Conservation (phyloP, 1,284 basidiomycete genomes). For the Apiotrichum sp. region DNA sequence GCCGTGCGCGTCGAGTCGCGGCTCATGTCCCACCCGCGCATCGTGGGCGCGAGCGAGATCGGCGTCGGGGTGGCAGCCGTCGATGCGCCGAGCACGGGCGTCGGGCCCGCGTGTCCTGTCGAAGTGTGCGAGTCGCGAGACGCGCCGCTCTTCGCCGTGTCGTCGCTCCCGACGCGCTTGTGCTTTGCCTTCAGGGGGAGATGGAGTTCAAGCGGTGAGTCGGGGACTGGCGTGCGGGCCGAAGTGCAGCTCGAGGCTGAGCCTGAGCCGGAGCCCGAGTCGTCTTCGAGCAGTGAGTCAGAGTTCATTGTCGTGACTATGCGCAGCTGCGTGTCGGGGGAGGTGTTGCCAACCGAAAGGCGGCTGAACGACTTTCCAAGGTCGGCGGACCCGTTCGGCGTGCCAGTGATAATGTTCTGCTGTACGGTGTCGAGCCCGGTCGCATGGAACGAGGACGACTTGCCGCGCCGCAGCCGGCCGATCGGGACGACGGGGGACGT, state of each 20-base stretch:
- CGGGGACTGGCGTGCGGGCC: not conserved
- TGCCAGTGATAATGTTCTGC: not conserved
- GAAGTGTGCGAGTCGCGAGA: not conserved
- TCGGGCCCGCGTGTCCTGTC: not conserved
- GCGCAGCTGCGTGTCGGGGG: not conserved
- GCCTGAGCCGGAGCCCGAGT: slow-evolving; percentile 8
- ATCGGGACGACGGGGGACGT: not conserved
- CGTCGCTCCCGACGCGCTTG: not conserved
- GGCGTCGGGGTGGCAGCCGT: not conserved
- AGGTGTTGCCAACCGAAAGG: not conserved
- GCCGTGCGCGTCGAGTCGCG: not conserved
- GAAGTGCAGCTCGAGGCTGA: not conserved
- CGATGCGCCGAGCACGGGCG: not conserved
- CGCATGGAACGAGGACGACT: slow-evolving; percentile 22
- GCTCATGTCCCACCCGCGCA: not conserved
- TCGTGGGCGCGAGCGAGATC: not conserved
- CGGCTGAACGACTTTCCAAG: no score
- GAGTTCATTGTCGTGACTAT: not conserved
- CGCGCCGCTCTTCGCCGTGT: not conserved
- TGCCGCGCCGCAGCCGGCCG: slow-evolving; percentile 16
- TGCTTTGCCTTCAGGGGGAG: not conserved
- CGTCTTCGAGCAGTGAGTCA: not conserved
- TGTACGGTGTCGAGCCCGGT: slow-evolving; percentile 1
- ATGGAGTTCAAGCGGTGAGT: not conserved
- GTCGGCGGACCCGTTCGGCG: not conserved